Percentiles rank a stretch among this genome's conserved stretches.
Evolutionary conservation across 768 basidiomycete genomes (phyloP).

Genomic region (Russula ochroleuca): DNA sequence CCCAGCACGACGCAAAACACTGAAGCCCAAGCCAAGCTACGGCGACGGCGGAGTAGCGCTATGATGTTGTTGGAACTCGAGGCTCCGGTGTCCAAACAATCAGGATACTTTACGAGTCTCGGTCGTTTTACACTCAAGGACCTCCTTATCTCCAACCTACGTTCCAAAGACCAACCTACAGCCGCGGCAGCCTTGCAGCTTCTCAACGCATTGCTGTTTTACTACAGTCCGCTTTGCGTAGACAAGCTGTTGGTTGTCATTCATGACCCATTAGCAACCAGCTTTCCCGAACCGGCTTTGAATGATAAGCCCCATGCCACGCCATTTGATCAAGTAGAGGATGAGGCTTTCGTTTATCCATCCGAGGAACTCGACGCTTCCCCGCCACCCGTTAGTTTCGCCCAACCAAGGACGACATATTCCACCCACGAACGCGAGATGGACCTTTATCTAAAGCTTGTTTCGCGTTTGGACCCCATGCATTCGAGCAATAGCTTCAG

Average conservation of each 20-base stretch:
- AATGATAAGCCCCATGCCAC: slow-evolving; percentile 10
- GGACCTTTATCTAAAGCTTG: slow-evolving; percentile 69
- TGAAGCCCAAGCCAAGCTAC: slow-evolving; percentile 45
- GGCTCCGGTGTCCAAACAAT: slow-evolving; percentile 64
- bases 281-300: slow-evolving; percentile 58
- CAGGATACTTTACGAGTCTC: slow-evolving; percentile 82
- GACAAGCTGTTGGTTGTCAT: slow-evolving; percentile 69
- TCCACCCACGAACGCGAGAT: slow-evolving; percentile 83
- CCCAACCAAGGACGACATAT: slow-evolving; percentile 67
- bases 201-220: slow-evolving; percentile 65
- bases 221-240: slow-evolving; percentile 60
- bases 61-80: slow-evolving; percentile 89
- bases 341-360: slow-evolving; percentile 50
- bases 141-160: slow-evolving; percentile 73
- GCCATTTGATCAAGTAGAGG: slow-evolving; percentile 33
- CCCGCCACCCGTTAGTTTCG: slow-evolving; percentile 34
- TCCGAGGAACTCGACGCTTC: slow-evolving; percentile 28
- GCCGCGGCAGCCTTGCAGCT: slow-evolving; percentile 77
- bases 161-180: slow-evolving; percentile 59
- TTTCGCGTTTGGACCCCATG: slow-evolving; percentile 72
- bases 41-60: slow-evolving; percentile 77
- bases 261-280: slow-evolving; percentile 67
- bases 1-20: slow-evolving; percentile 37
- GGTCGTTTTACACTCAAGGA: slow-evolving; percentile 92
- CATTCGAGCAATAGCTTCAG: slow-evolving; percentile 71